Conservation (phyloP, 164 flowering plant species). For the Amborella trichopoda region DNA sequence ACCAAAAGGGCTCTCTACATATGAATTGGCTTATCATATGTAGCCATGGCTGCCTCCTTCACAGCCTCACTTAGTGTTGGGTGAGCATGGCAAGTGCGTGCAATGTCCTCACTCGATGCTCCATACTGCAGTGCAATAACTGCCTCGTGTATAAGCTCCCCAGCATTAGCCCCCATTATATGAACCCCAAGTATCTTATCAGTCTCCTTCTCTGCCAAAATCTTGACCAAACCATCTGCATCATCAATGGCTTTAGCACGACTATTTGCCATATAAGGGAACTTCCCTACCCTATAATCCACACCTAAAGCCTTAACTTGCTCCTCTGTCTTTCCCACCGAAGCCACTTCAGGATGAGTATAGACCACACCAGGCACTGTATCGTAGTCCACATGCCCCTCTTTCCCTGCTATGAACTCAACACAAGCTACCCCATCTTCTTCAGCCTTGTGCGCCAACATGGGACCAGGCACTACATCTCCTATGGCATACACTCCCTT, state of each 20-base stretch:
- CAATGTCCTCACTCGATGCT: slow-evolving; percentile 77
- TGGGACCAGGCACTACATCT: slow-evolving; percentile 82
- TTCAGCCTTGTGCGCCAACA: slow-evolving; percentile 89
- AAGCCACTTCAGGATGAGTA: slow-evolving; percentile 86
- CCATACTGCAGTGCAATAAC: slow-evolving; percentile 61
- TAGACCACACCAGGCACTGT: slow-evolving; percentile 77
- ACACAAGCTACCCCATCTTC: slow-evolving; percentile 91
- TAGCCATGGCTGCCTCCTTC: slow-evolving; percentile 96
- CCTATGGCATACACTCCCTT: slow-evolving; percentile 69
- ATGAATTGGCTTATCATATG: no score
- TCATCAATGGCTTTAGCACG: slow-evolving; percentile 78
- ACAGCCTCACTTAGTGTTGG: slow-evolving; percentile 95
- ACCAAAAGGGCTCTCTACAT: no score
- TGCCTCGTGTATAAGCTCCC: slow-evolving; percentile 80
- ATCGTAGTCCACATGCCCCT: slow-evolving; percentile 72
- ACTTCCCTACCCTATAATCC: slow-evolving; percentile 54
- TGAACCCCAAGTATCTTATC: slow-evolving; percentile 76
- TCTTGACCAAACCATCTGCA: slow-evolving; percentile 78
- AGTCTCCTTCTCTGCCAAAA: slow-evolving; percentile 64
- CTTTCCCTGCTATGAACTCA: slow-evolving; percentile 72
- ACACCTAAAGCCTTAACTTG: slow-evolving; percentile 60
- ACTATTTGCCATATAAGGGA: slow-evolving; percentile 77
- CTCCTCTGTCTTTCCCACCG: slow-evolving; percentile 77
- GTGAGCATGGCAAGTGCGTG: slow-evolving; percentile 89
- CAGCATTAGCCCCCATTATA: slow-evolving; percentile 71